Evolutionary conservation across 371 early-diverging fungal genomes (phyloP).

Genomic region (Rhizomucor pusillus): DNA sequence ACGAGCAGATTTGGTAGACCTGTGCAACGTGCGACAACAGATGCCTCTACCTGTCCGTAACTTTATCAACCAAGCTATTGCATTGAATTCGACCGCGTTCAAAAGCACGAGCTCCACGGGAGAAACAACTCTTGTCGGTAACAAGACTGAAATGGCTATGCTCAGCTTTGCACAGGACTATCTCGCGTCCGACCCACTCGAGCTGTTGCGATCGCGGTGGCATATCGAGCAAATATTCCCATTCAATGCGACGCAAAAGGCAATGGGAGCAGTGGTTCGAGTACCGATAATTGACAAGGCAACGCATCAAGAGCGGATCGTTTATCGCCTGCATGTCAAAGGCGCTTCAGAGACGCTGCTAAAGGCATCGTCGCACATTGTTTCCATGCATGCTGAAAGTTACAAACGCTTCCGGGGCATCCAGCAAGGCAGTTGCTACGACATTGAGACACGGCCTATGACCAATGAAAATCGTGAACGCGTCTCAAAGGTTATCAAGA

Average conservation of each 20-base stretch:
- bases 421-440: slow-evolving; percentile 21
- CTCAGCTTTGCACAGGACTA: slow-evolving; percentile 56
- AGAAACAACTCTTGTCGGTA: slow-evolving; percentile 55
- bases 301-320: slow-evolving; percentile 16
- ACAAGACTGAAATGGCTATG: slow-evolving; percentile 87
- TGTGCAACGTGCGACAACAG: slow-evolving; percentile 21
- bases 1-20: slow-evolving; percentile 36
- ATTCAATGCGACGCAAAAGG: slow-evolving; percentile 81
- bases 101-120: slow-evolving; percentile 60
- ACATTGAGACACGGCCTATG: slow-evolving; percentile 49
- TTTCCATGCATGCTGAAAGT: slow-evolving; percentile 38
- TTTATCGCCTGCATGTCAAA: slow-evolving; percentile 73
- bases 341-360: slow-evolving; percentile 87
- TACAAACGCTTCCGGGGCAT: slow-evolving; percentile 11
- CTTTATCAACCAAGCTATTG: slow-evolving; percentile 63
- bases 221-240: slow-evolving; percentile 66
- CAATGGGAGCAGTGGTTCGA: slow-evolving; percentile 81
- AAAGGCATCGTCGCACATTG: slow-evolving; percentile 18
- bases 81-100: slow-evolving; percentile 80
- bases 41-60: slow-evolving; percentile 43
- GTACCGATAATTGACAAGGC: slow-evolving; percentile 22
- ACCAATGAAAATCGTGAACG: slow-evolving; percentile 39
- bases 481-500: slow-evolving; percentile 54
- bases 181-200: slow-evolving; percentile 45
- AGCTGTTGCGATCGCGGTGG: slow-evolving; percentile 42